phyloP scores from a whole-genome alignment of 2,329 filamentous ascomycete genomes.

The Trichoderma harzianum region DNA sequence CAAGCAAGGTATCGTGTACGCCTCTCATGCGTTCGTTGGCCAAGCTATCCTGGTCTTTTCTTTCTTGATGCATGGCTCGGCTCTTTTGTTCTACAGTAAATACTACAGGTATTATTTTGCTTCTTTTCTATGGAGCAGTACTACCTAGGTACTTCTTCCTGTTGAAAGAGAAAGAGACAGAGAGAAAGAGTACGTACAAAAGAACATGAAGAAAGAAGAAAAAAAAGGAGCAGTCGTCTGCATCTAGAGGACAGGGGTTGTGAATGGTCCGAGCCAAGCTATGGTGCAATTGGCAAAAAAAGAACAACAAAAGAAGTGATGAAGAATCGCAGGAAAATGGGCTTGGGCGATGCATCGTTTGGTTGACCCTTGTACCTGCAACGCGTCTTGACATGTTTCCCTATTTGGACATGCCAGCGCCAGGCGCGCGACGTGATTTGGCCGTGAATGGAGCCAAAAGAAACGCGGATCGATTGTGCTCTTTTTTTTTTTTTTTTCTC shows the following conservation, averaged over 20 bases:
- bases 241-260: background rate
- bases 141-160: background rate
- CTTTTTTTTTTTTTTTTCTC: background rate
- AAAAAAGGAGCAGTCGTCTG: background rate
- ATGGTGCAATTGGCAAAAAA: background rate
- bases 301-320: background rate
- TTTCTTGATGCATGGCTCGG: background rate
- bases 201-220: background rate
- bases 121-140: background rate
- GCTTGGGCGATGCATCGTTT: background rate
- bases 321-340: background rate
- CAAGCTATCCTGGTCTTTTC: slow-evolving; percentile 7
- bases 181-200: background rate
- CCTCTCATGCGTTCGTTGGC: slow-evolving; percentile 16
- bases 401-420: slow-evolving; percentile 29
- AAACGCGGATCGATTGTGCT: background rate
- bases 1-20: slow-evolving; percentile 16
- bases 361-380: slow-evolving; percentile 23
- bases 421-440: slow-evolving; percentile 34
- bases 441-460: slow-evolving; percentile 23
- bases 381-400: slow-evolving; percentile 38
- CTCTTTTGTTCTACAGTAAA: background rate
- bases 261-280: background rate
- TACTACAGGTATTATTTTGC: background rate
- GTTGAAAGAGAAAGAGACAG: background rate